These are phyloP conservation scores for Eremothecium coryli DNA, from an alignment of 1,139 yeast genomes.

Conservation along the genomic window DNA sequence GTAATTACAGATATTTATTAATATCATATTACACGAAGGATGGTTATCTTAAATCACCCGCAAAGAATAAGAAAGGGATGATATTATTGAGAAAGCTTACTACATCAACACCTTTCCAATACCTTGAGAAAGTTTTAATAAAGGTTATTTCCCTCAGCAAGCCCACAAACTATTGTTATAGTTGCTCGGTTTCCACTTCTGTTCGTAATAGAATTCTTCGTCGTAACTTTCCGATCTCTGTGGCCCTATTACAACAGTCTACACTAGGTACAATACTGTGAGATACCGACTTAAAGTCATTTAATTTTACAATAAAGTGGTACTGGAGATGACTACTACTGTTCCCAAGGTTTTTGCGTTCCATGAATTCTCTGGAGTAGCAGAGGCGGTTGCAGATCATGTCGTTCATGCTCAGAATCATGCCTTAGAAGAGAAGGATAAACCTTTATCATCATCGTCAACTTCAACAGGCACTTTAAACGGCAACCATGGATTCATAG, in stretches of 20 bases:
- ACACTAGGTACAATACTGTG: no score
- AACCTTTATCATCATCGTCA: conserved; percentile 1
- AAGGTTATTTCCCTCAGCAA: no score
- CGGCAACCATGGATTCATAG: conserved; percentile 4
- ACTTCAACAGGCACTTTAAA: conserved; percentile 4
- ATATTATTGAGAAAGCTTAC: no score
- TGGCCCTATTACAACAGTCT: no score
- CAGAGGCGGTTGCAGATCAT: conserved; percentile 90
- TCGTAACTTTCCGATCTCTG: no score
- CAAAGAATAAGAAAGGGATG: conserved; percentile 1
- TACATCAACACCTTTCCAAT: neutral
- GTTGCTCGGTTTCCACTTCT: no score
- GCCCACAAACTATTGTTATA: no score
- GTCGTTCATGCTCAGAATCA: conserved; percentile 70
- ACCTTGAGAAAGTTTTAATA: neutral
- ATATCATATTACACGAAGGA: conserved; percentile 2
- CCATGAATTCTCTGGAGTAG: conserved; percentile 81
- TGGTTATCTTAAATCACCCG: neutral
- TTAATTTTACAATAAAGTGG: no score
- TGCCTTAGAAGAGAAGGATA: conserved; percentile 9
- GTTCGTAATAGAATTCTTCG: no score
- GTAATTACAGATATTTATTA: neutral
- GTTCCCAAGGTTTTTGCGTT: conserved; percentile 88
- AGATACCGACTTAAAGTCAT: no score
- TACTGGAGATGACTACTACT: conserved; percentile 76